A percentile compares a stretch with the other conserved stretches of the same genome.
These are phyloP conservation scores for Melampsora americana DNA, from an alignment of 1,284 basidiomycete species.

Conservation along the genomic window DNA sequence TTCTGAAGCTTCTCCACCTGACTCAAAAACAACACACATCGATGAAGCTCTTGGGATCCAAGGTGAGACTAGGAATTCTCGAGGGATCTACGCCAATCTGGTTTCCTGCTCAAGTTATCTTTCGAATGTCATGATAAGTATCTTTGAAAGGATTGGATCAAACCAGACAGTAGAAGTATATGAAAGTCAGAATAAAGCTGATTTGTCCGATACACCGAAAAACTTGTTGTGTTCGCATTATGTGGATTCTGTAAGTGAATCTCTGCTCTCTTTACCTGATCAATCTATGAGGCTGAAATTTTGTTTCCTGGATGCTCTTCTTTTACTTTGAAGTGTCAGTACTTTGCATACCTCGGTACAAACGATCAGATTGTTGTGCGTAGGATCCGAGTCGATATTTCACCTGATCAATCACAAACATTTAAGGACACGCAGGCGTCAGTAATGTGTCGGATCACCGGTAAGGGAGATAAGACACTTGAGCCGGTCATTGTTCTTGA, in stretches of 20 bases:
- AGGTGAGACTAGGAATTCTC: background rate
- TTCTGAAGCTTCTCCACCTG: conserved; percentile 5
- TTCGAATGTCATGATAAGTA: conserved; percentile 1
- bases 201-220: background rate
- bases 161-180: background rate
- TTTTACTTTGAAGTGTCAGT: background rate
- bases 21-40: background rate
- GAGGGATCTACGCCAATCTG: conserved; percentile 21
- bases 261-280: background rate
- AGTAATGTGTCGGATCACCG: background rate
- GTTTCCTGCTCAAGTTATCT: conserved; percentile 23
- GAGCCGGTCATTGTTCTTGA: conserved; percentile 17
- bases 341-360: background rate
- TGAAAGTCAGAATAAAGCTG: background rate
- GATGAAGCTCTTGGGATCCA: background rate
- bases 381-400: conserved; percentile 8
- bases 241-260: background rate
- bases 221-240: background rate
- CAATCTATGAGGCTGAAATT: background rate
- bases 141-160: conserved; percentile 3
- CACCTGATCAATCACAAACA: background rate
- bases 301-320: too few species aligned
- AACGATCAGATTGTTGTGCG: conserved; percentile 5
- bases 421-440: conserved; percentile 18
- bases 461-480: conserved; percentile 2